These are phyloP conservation scores for Ilyonectria robusta DNA, from an alignment of 2,329 filamentous ascomycete genomes.

Conservation along the genomic window DNA sequence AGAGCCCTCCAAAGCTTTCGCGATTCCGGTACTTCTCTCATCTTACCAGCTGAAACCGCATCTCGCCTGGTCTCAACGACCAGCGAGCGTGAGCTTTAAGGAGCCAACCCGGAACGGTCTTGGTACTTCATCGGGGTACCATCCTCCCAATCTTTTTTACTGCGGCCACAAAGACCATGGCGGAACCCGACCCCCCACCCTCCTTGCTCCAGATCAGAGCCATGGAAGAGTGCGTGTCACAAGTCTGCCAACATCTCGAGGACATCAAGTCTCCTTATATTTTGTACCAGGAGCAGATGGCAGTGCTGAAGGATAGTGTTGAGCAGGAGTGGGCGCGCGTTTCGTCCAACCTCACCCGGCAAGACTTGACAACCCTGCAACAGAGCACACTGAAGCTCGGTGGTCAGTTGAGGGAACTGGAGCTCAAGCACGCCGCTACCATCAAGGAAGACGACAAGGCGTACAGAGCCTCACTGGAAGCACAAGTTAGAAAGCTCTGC, in stretches of 20 bases:
- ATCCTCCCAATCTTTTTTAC: background rate
- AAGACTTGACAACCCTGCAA: background rate
- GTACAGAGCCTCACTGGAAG: background rate
- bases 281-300: conserved; percentile 3
- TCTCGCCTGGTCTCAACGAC: too few relatives aligned
- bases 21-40: background rate
- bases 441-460: background rate
- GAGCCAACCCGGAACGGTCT: too few relatives aligned
- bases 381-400: conserved; percentile 9
- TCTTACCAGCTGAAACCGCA: background rate
- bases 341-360: background rate
- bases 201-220: conserved; percentile 11
- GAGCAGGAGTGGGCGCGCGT: background rate
- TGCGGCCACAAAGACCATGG: background rate
- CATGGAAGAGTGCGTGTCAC: conserved; percentile 4
- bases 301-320: background rate
- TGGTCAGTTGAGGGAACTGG: conserved; percentile 3
- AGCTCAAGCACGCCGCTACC: conserved; percentile 7
- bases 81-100: too few relatives aligned
- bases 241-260: background rate
- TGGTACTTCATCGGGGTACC: too few relatives aligned
- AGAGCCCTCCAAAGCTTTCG: background rate
- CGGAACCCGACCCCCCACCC: conserved; percentile 1
- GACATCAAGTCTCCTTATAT: conserved; percentile 7
- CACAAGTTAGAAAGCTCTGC: conserved; percentile 12